phyloP scores from a whole-genome alignment of 345 rosid species.

The Salix caprea region DNA sequence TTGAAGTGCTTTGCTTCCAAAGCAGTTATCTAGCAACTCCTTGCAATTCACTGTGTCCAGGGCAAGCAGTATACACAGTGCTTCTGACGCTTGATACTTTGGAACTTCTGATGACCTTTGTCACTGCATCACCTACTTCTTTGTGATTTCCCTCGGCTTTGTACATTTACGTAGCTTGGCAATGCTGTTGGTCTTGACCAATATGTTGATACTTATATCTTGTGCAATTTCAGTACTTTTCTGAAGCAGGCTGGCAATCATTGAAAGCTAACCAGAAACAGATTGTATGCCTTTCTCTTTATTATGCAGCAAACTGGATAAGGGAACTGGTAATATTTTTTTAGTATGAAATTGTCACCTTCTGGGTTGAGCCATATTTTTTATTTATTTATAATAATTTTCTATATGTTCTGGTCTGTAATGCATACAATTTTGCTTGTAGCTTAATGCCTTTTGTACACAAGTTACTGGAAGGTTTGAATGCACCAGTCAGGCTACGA shows the following conservation, averaged over 20 bases:
- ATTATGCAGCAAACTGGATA: conserved; percentile 73
- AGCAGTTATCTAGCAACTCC: not conserved
- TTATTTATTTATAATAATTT: conserved; percentile 1
- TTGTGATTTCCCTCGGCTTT: not conserved
- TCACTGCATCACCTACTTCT: not conserved
- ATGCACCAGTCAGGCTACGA: conserved; percentile 52
- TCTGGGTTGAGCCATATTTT: not conserved
- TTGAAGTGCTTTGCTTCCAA: not conserved
- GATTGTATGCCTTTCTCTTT: conserved; percentile 54
- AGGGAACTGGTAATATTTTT: conserved; percentile 59
- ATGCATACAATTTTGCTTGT: conserved; percentile 18
- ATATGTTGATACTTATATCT: conserved; percentile 28
- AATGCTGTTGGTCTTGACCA: not conserved
- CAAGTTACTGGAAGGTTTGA: conserved; percentile 57
- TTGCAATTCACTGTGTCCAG: not conserved
- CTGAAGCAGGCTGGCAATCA: conserved; percentile 47
- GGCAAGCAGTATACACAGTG: not conserved
- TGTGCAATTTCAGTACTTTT: conserved; percentile 53
- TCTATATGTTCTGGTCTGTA: conserved; percentile 8
- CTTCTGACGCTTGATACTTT: not conserved
- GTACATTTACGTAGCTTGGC: not conserved
- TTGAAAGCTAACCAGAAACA: conserved; percentile 66
- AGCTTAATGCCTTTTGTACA: conserved; percentile 82
- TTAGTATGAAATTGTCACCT: conserved; percentile 11
- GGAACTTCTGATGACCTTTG: not conserved